These are phyloP conservation scores for Sporisorium sorghi DNA, from an alignment of 1,284 basidiomycete genomes.

Conservation along the genomic window DNA sequence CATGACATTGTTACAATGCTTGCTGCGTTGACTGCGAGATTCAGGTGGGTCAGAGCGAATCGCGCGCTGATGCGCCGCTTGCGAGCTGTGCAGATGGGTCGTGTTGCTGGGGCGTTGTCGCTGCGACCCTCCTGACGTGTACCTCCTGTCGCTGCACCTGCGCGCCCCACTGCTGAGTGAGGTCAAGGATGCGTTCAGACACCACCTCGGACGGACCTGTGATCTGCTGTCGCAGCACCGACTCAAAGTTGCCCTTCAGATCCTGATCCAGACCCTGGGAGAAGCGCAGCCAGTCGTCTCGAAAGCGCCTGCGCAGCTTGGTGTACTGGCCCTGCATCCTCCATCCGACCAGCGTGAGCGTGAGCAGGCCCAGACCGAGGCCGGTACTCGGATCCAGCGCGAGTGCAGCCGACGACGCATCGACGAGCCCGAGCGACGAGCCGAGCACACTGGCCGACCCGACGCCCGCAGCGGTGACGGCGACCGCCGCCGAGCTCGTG, in stretches of 20 bases:
- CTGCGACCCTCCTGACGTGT: slow-evolving; percentile 5
- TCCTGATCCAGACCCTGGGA: slow-evolving; percentile 59
- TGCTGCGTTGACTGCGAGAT: not conserved
- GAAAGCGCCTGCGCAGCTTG: slow-evolving; percentile 63
- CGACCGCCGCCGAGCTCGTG: slow-evolving; percentile 34
- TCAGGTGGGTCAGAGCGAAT: not conserved
- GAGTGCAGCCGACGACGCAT: slow-evolving; percentile 37
- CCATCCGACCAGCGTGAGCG: slow-evolving; percentile 61
- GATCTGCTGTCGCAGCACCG: slow-evolving; percentile 22
- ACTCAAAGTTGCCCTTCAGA: slow-evolving; percentile 35
- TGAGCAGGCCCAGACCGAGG: slow-evolving; percentile 61
- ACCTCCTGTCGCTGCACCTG: slow-evolving; percentile 18
- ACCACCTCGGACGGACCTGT: slow-evolving; percentile 24
- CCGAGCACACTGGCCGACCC: slow-evolving; percentile 47
- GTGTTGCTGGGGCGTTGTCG: not conserved
- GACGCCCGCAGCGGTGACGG: slow-evolving; percentile 37
- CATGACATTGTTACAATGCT: not conserved
- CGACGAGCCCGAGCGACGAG: slow-evolving; percentile 30
- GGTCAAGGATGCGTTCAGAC: slow-evolving; percentile 15
- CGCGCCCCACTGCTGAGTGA: slow-evolving; percentile 12
- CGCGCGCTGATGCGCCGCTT: not conserved
- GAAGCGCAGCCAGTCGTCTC: slow-evolving; percentile 64
- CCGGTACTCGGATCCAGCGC: slow-evolving; percentile 61
- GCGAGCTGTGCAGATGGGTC: not conserved
- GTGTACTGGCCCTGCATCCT: slow-evolving; percentile 68